Percentiles rank a stretch among this genome's conserved stretches.
Evolutionary conservation across 139 green algal species (phyloP).

Genomic region (Picochlorum sp.): DNA sequence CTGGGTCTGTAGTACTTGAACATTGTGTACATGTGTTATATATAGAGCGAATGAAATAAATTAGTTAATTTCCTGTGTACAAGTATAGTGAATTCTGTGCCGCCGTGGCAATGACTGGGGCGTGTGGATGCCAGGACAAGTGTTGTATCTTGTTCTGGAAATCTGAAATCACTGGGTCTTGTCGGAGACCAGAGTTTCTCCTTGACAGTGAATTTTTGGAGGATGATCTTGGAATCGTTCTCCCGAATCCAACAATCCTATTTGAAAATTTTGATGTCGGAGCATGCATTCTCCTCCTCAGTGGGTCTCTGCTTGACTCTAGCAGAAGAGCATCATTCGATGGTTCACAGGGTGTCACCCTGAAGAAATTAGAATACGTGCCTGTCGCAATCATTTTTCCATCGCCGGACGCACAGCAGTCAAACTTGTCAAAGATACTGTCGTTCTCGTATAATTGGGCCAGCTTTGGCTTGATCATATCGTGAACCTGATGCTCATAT

Average conservation of each 20-base stretch:
- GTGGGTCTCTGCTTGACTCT: constrained; percentile 69
- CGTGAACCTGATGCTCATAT: constrained; percentile 83
- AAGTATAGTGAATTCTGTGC: constrained; percentile 91
- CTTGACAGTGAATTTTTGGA: neutral
- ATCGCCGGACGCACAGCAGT: constrained; percentile 74
- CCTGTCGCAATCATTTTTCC: constrained; percentile 76
- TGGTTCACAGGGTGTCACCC: constrained; percentile 35
- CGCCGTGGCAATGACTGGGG: constrained; percentile 82
- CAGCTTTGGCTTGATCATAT: constrained; percentile 78
- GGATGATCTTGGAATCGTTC: constrained; percentile 12
- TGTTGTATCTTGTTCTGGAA: constrained; percentile 88
- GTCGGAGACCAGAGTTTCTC: constrained; percentile 10
- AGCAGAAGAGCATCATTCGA: constrained; percentile 28
- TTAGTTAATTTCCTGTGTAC: constrained; percentile 47
- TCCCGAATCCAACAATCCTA: constrained; percentile 5
- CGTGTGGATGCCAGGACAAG: constrained; percentile 89
- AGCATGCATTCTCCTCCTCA: constrained; percentile 43
- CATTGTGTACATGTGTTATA: neutral
- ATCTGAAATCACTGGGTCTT: constrained; percentile 44
- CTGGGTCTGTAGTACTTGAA: neutral
- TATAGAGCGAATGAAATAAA: neutral
- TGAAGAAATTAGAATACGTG: constrained; percentile 90
- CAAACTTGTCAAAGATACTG: constrained; percentile 99
- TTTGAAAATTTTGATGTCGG: neutral
- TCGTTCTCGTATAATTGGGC: constrained; percentile 99